Evolutionary conservation across 805 yeast species (phyloP), one percentile per base, ranked within the genome.

Genomic region (Yamadazyma kitorensis): DNA sequence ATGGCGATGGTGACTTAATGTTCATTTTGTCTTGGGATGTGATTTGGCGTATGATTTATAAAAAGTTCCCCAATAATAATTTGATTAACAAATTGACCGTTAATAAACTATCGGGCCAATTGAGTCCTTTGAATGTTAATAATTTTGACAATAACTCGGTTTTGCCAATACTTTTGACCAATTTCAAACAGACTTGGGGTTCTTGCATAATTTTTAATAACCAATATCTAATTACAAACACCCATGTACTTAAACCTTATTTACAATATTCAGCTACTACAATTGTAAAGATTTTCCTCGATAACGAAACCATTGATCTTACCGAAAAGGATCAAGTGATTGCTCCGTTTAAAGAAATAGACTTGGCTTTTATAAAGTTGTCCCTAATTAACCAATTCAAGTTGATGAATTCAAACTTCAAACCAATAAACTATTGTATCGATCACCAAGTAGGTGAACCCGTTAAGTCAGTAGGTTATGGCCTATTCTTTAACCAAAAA

Each of bases 1-100:
- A 68, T 39, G 75, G 75, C 6, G 72, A 68, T 33, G 77, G 77
- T 3, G 74, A 70, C 28, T 44, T 72, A 31, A 37, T 61, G 5
- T 44, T 58, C 15, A 43, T 64, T 3, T n/a, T 59, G 8, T 41
- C 61, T 3, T 61, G 67, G 67, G 32, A 37, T 4, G 12, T 22
- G 1, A 42, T 58, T 11, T 47, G 40, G 31, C 17, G 26, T 6
- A 3, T 37, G 2, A 31, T 37, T 14, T 6, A 16, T 20, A 20
- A 13, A 5, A 22, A 21, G 6, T 26, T 13, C 28, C 31, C 36
- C 20, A 27, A 29, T 25, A 41, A 34, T 31, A 22, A 13, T 9
- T 10, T 33, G 3, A 27, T 39, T 12, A 11, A 11, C n/a, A 8
- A n/a, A n/a, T n/a, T n/a, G n/a, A n/a, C n/a, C n/a, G 15, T 17